Conservation (phyloP, 2,329 filamentous ascomycete species). For the Ophiostoma sp. region DNA sequence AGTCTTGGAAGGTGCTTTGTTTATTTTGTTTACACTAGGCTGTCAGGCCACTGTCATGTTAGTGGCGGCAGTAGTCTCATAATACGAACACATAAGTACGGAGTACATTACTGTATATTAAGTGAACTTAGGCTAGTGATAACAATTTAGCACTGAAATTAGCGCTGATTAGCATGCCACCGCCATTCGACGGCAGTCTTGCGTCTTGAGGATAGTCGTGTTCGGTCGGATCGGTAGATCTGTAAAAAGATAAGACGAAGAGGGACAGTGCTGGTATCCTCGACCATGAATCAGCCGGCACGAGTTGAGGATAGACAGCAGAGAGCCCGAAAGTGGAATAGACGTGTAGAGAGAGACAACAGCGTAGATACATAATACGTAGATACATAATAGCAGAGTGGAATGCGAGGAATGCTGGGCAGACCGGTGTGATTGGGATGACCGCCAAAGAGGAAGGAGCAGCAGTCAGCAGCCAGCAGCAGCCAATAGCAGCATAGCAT, state of each 20-base stretch:
- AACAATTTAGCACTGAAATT: not conserved
- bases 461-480: not conserved
- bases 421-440: no score
- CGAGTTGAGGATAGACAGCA: no score
- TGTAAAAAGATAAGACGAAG: not conserved
- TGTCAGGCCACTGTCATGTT: no score
- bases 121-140: no score
- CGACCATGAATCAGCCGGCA: no score
- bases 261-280: not conserved
- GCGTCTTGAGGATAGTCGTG: not conserved
- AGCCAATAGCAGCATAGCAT: not conserved
- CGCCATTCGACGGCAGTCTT: not conserved
- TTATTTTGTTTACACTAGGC: not conserved
- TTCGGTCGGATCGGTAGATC: constrained; percentile 2
- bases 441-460: not conserved
- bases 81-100: no score
- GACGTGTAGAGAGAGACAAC: not conserved
- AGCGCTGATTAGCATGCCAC: not conserved
- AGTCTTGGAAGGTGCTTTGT: not conserved
- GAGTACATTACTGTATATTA: no score
- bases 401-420: no score
- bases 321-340: no score
- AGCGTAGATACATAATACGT: no score
- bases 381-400: no score
- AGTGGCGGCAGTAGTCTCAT: no score